Base-by-base conservation (phyloP, 2,329 filamentous ascomycete genomes). In the Orbilia quercus region DNA sequence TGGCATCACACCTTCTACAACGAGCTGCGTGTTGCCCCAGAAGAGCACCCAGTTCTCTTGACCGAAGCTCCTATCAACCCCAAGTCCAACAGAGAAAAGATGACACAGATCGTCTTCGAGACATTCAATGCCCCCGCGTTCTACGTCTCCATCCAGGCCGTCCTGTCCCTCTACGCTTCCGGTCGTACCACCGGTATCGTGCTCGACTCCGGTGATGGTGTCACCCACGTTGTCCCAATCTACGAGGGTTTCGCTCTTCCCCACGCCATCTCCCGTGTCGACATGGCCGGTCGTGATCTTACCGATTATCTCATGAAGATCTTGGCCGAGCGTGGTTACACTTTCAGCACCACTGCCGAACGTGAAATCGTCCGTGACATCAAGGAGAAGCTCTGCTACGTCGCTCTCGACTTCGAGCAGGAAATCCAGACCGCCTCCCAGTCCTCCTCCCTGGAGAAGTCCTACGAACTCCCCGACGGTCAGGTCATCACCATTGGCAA, bases 1-100 rank as follows among this genome's bases (percentile, higher is more conserved):
- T 99, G 95, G 95, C 95, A 99, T 85, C 95, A 99, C 91, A 98
- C 95, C 82, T 99, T 99, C 89, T 99, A 98, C 91, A 99, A 99
- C 87, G 95, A 99, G 88, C 89, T 99, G 82, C 94, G 95, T 94
- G 95, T 99, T 78, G 95, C 95, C 80, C 95, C 95, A 80, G 95
- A 99, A 89, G 95, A 99, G 90, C 95, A 99, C 89, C 95, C 95
- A 80, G 93, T 98, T 83, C 89, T 99, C 82, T 89, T 99, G 84
- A 99, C 95, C 80, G 95, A 99, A 88, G 95, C 95, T 80, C 95
- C 95, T 80, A 98, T 99, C 90, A 99, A 99, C 90, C 95, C 95
- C 84, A 98, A 98, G 89, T 96, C 91, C 87, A 99, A 99, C 89
- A 91, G 95, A 90, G 95, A 99, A 89, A 99, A 99, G 92, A 99